Evolutionary conservation across 768 basidiomycete species (phyloP), one percentile per base, ranked within the genome.

Genomic region (Harrya chromipes): DNA sequence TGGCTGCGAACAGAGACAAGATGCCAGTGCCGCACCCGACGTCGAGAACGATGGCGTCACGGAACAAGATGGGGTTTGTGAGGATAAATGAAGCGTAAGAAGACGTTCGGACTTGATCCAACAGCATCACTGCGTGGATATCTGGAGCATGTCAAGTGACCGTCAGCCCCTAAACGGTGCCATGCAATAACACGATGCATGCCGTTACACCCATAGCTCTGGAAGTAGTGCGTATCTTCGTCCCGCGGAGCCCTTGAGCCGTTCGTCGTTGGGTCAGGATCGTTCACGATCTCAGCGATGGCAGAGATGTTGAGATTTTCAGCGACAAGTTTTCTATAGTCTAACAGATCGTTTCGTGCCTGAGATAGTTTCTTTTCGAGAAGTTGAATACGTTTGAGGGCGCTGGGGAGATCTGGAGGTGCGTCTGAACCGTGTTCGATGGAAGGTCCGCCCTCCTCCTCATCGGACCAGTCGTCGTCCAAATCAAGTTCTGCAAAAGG

Each of bases 1-100:
- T 77, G 2, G 94, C 94, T 5, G 92, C 92, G 59, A 97, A 89
- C 52, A 97, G 75, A 21, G 90, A 92, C 9, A 97, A 75, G 42
- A 97, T 93, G 2, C 94, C 91, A 0, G 94, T 97, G 1, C 95
- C 95, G 59, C 95, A 98, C 6, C 95, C 95, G 20, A 97, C 94
- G 58, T 97, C 95, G 50, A 98, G 82, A 6, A 98, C 95, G 43
- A 86, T 69, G 16, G 91, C 89, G 55, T 85, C 88, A 48, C 81
- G 80, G 75, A 97, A 97, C 12, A 94, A 70, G 6, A 75, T 64
- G 1, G 92, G 87, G 64, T 87, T 94, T 6, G 80, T 82, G 23
- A 94, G 74, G 66, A 97, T 94, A 70, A 90, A 98, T 17, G 86
- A 79, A 11, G 91, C 92, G 66, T 98, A 98, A 1, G 92, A 85